Evolutionary conservation across 2,329 filamentous ascomycete species (phyloP).

Genomic region (Colletotrichum nymphaeae): DNA sequence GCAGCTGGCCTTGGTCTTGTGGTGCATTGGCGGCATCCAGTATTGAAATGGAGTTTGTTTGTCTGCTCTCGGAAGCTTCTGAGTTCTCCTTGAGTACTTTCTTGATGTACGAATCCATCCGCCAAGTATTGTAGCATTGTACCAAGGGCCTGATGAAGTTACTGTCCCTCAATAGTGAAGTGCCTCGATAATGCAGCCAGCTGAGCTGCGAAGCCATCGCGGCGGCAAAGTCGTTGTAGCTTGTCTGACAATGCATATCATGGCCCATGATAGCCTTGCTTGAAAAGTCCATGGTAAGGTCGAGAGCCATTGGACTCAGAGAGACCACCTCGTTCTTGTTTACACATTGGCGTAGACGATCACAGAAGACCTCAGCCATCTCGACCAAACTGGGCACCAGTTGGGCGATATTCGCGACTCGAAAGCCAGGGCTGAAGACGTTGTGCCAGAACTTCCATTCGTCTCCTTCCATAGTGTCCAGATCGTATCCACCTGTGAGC

Average conservation of each 20-base stretch:
- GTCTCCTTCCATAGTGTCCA: conserved; percentile 19
- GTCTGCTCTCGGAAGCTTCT: neutral
- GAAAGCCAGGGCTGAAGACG: conserved; percentile 19
- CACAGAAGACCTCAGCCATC: neutral
- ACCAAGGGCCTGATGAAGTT: conserved; percentile 19
- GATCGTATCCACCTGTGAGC: conserved; percentile 13
- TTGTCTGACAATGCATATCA: conserved; percentile 15
- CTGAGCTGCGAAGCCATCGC: conserved; percentile 16
- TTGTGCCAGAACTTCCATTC: conserved; percentile 23
- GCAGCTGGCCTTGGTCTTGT: neutral
- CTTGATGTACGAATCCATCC: conserved; percentile 20
- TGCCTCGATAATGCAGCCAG: conserved; percentile 10
- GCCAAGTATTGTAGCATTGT: conserved; percentile 17
- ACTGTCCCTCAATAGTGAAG: conserved; percentile 3
- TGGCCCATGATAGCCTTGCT: conserved; percentile 19
- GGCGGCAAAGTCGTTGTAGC: conserved; percentile 17
- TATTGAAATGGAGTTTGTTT: neutral
- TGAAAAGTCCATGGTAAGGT: conserved; percentile 23
- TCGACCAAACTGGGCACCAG: conserved; percentile 18
- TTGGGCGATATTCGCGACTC: neutral
- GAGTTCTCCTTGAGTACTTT: neutral
- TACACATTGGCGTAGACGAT: conserved; percentile 4
- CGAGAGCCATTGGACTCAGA: neutral
- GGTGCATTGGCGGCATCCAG: neutral
- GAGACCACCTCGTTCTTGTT: neutral